Evolutionary conservation across 306 rosid species (phyloP), one percentile per base, ranked within the genome.

Genomic region (Dryas alaskensis): DNA sequence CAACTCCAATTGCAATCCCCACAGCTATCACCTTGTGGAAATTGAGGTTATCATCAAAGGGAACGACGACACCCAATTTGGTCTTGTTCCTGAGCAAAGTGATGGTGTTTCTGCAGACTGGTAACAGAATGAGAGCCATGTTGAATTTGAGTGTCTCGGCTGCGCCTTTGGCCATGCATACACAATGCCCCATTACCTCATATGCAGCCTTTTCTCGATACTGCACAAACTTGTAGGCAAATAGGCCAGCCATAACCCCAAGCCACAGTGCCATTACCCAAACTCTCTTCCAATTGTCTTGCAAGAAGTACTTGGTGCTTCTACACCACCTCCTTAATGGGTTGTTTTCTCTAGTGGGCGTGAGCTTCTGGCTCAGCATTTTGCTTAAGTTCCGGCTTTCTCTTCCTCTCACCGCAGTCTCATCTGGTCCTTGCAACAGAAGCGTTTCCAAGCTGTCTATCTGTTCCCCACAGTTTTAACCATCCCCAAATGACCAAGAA

Each of bases 101-200:
- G 60, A 87, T 84, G 68, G 89, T 84, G 80, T 87, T 87, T 6
- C 91, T 83, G 69, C 91, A 87, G 48, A 87, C 91, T 0, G 91
- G 91, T 14, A 87, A 64, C 7, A 87, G 51, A 54, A 87, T 84
- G 19, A 87, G 78, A 37, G 91, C 91, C 91, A 84, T 87, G 80
- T 87, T 87, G 85, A 87, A 82, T 67, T 87, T 87, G 60, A 87
- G 91, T n/a, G 84, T 87, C 76, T 87, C 91, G 0, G 89, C 91
- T 45, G 84, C 91, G n/a, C 91, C 91, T 84, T 87, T 87, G 16
- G 91, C 91, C 31, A 87, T 45, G 48, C 81, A 75, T 19, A 84
- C 91, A 16, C 91, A 87, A 37, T 87, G 73, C 8, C 91, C 91
- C 91, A 87, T 87, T 8, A 87, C 82, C 0, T 61, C 55, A 48